phyloP scores from a whole-genome alignment of 73 alveolate genomes.

The Tetrahymena thermophila region DNA sequence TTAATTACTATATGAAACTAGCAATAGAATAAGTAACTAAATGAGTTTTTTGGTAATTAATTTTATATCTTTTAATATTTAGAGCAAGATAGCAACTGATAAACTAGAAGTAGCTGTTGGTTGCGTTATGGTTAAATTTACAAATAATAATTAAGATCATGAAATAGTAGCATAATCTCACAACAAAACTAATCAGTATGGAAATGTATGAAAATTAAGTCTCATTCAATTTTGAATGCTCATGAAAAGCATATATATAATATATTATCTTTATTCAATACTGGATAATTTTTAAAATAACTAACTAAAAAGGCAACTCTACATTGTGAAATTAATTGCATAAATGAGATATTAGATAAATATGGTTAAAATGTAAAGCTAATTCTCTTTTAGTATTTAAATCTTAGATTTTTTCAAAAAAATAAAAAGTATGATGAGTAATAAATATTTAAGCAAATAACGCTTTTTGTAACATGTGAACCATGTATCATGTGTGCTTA shows the following conservation, averaged over 20 bases:
- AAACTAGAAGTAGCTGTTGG: neutral
- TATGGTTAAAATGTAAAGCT: neutral
- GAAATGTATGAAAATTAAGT: neutral
- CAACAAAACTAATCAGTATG: neutral
- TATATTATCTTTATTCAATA: too few species aligned
- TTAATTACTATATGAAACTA: neutral
- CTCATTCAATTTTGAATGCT: neutral
- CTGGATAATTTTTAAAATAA: too few species aligned
- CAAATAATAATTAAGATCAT: neutral
- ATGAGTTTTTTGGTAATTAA: neutral
- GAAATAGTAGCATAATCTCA: neutral
- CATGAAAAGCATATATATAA: neutral
- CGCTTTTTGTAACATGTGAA: conserved; percentile 79
- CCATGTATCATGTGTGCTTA: conserved; percentile 93
- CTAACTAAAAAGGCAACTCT: neutral
- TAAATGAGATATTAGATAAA: neutral
- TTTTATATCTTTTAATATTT: neutral
- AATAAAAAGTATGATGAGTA: neutral
- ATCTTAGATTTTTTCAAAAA: neutral
- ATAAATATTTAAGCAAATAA: neutral
- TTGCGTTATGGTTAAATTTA: neutral
- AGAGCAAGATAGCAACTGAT: neutral
- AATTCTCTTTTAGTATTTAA: neutral
- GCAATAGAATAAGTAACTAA: neutral
- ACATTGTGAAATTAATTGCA: neutral